Conservation (phyloP, 805 yeast species). For the Starmerella powellii region DNA sequence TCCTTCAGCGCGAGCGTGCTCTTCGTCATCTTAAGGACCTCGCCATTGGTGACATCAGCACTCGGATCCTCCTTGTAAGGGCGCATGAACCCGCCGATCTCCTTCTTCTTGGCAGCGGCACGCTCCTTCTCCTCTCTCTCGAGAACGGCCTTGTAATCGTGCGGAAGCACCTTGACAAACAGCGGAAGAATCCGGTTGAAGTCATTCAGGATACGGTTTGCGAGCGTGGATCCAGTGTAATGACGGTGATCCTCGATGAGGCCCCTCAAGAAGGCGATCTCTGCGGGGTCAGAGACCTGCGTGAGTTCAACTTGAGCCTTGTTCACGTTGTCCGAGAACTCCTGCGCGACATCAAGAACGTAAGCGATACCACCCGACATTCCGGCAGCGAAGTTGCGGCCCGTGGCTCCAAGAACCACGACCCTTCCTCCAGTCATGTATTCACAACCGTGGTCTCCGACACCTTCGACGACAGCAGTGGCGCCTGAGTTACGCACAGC, state of each 20-base stretch:
- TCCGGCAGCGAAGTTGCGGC: slow-evolving; percentile 92
- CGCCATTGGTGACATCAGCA: slow-evolving; percentile 82
- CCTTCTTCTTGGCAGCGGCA: slow-evolving; percentile 47
- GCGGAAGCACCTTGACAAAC: slow-evolving; percentile 86
- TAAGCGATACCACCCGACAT: slow-evolving; percentile 99
- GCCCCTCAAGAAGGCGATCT: slow-evolving; percentile 87
- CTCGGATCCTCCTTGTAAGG: slow-evolving; percentile 67
- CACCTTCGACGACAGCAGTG: slow-evolving; percentile 88
- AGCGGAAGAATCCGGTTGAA: slow-evolving; percentile 80
- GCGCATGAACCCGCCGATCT: slow-evolving; percentile 52
- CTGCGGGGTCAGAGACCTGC: slow-evolving; percentile 69
- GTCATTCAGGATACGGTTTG: slow-evolving; percentile 67
- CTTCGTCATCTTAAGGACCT: slow-evolving; percentile 41
- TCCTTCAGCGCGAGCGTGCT: slow-evolving; percentile 19
- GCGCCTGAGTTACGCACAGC: slow-evolving; percentile 99
- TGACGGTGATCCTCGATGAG: slow-evolving; percentile 90
- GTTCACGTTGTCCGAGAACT: slow-evolving; percentile 70
- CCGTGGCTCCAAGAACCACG: slow-evolving; percentile 80
- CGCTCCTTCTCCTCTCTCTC: slow-evolving; percentile 58
- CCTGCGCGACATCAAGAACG: slow-evolving; percentile 90
- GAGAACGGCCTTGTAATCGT: slow-evolving; percentile 80
- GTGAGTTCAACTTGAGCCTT: slow-evolving; percentile 69
- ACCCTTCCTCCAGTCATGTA: slow-evolving; percentile 99
- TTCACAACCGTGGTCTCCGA: slow-evolving; percentile 98
- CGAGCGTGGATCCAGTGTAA: slow-evolving; percentile 85